A percentile compares a stretch with the other conserved stretches of the same genome.
Conservation (phyloP, 371 early-diverging fungal genomes). For the Capillidium heterosporum region DNA sequence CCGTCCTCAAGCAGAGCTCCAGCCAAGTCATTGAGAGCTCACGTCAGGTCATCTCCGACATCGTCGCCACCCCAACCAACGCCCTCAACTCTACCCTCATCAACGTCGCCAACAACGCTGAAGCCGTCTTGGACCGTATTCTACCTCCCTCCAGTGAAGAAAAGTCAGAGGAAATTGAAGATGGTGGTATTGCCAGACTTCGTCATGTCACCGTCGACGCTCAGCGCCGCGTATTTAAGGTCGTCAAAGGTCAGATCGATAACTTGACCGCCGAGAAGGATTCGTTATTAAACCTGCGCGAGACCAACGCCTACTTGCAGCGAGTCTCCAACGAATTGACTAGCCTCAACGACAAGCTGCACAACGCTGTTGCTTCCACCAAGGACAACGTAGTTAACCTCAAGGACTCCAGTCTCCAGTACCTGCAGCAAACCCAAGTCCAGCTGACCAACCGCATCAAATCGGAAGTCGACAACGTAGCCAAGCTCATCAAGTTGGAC, state of each 20-base stretch:
- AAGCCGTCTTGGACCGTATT: background rate
- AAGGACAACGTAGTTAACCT: background rate
- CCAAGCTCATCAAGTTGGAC: background rate
- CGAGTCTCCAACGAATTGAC: background rate
- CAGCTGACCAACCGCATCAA: background rate
- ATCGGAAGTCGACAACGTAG: background rate
- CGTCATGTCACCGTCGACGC: background rate
- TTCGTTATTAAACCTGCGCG: background rate
- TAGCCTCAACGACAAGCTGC: background rate
- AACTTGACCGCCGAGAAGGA: background rate
- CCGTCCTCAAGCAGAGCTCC: constrained; percentile 28
- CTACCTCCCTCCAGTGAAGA: background rate
- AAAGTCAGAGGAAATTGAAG: background rate
- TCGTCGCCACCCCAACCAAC: background rate
- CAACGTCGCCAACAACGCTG: background rate
- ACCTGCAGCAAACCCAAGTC: background rate
- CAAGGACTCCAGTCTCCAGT: background rate
- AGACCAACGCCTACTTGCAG: background rate
- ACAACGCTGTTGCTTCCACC: background rate
- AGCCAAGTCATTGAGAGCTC: background rate
- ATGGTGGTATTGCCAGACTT: background rate
- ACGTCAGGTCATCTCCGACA: background rate
- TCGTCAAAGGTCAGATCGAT: background rate
- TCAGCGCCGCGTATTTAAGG: background rate
- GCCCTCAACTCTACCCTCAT: background rate